These are phyloP conservation scores for Alternaria novae-zelandiae DNA, from an alignment of 2,329 filamentous ascomycete species.

Conservation along the genomic window DNA sequence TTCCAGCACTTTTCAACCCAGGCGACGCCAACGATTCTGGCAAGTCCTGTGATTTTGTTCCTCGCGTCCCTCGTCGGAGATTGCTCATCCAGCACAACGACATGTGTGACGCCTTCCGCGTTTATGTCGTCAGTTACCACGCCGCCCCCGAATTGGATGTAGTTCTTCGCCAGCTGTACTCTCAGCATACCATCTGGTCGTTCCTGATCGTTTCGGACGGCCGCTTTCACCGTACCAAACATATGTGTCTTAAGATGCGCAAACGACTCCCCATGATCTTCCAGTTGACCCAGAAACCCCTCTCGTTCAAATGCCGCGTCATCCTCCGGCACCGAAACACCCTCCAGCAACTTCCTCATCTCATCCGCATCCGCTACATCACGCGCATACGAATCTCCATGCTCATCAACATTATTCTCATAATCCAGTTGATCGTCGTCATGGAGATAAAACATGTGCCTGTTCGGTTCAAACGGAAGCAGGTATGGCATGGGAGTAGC, in stretches of 20 bases:
- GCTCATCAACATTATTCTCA: conserved; percentile 72
- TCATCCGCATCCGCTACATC: conserved; percentile 68
- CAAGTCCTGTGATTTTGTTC: conserved; percentile 55
- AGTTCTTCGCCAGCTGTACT: conserved; percentile 59
- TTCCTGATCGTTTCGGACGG: conserved; percentile 14
- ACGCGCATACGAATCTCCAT: conserved; percentile 82
- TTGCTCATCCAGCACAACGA: conserved; percentile 63
- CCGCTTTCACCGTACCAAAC: conserved; percentile 36
- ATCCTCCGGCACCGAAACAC: conserved; percentile 45
- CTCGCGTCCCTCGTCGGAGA: conserved; percentile 55
- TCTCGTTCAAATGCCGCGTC: conserved; percentile 23
- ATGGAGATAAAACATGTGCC: conserved; percentile 75
- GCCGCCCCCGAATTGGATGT: conserved; percentile 74
- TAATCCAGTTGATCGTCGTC: conserved; percentile 63
- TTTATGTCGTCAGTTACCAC: conserved; percentile 58
- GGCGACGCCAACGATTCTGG: conserved; percentile 69
- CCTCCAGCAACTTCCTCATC: conserved; percentile 55
- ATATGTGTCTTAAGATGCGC: conserved; percentile 38
- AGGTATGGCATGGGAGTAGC: conserved; percentile 61
- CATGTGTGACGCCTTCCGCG: conserved; percentile 70
- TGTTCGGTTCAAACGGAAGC: conserved; percentile 68
- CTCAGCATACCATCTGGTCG: conserved; percentile 26
- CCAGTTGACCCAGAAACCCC: conserved; percentile 34
- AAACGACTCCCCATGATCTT: conserved; percentile 34
- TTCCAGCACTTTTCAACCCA: conserved; percentile 86